Base-by-base conservation (phyloP, 1,139 yeast species). In the Diutina sp. region DNA sequence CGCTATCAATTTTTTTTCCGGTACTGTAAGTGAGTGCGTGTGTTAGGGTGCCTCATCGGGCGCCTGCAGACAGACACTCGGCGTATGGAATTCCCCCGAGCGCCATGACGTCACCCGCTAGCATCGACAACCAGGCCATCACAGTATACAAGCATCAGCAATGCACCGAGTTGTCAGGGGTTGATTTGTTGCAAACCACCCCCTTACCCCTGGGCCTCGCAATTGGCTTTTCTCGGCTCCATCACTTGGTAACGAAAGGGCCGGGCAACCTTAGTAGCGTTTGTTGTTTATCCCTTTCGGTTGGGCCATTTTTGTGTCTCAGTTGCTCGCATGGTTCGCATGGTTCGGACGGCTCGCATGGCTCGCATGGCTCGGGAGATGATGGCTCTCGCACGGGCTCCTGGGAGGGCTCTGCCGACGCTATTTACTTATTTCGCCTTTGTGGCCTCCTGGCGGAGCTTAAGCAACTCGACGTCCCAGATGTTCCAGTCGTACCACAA, bases 401-500 rank as follows among this genome's bases (percentile, higher is more conserved):
- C n/a, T n/a, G 25, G 25, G 25, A 21, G 25, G 25, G 25, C 2
- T 1, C 25, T 21, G 25, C 25, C 25, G 25, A 21, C 3, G 25
- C 25, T 32, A 32, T 32, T 35, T 35, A 35, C 41, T 11, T 12
- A 35, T 35, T 35, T 35, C 6, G 41, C 6, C 41, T 35, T 35
- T 35, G 41, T 35, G 41, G 41, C 41, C 21, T 21, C 47, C 25
- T 25, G 50, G n/a, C 50, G 50, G 7, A 48, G 14, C 32, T 48
- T 48, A 7, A 48, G 28, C 25, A 50, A 32, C 61, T 76, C 80
- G 54, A 76, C 59, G 59, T 76, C 80, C 80, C 80, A 76, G n/a
- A 76, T 67, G 59, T 73, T 74, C 80, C 80, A 76, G 59, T 76
- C 79, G 60, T 67, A 75, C 80, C 80, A 76, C 8, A 76, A 63